Evolutionary conservation across 2,329 filamentous ascomycete genomes (phyloP).

Genomic region (Colletotrichum agaves): DNA sequence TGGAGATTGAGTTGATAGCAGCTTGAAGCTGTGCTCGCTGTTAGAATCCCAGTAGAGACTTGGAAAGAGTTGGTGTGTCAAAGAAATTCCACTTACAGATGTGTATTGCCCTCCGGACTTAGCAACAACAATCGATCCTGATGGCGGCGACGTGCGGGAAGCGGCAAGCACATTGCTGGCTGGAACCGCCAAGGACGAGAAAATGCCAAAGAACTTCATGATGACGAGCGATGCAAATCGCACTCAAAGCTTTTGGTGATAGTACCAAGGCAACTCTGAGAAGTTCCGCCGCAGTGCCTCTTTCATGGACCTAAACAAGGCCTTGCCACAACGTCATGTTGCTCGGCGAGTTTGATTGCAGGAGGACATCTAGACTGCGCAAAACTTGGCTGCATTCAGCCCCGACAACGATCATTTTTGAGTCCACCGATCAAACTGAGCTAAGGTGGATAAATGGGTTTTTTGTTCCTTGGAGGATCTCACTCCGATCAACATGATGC

Average conservation of each 20-base stretch:
- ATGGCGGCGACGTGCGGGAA: constrained; percentile 52
- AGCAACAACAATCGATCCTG: constrained; percentile 61
- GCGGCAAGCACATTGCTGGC: constrained; percentile 41
- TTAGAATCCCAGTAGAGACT: too few relatives aligned
- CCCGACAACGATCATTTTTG: not conserved
- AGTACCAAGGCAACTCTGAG: not conserved
- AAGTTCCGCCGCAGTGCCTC: not conserved
- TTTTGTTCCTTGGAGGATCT: not conserved
- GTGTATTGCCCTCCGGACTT: constrained; percentile 46
- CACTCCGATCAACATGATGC: not conserved
- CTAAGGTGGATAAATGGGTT: not conserved
- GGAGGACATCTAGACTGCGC: not conserved
- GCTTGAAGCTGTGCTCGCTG: constrained; percentile 54
- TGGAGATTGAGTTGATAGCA: constrained; percentile 68
- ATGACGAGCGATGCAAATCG: not conserved
- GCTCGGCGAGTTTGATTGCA: not conserved
- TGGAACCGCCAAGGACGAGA: constrained; percentile 4
- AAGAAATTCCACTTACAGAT: not conserved
- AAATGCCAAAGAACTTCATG: constrained; percentile 21
- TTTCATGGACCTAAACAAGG: not conserved
- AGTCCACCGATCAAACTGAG: too few relatives aligned
- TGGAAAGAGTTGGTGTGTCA: too few relatives aligned
- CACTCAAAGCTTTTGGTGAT: not conserved
- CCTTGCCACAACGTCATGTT: not conserved
- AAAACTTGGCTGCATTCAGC: constrained; percentile 22